Evolutionary conservation across 192 early-diverging fungal species (phyloP), one percentile per base, ranked within the genome.

Genomic region (Neocallimastix lanati): DNA sequence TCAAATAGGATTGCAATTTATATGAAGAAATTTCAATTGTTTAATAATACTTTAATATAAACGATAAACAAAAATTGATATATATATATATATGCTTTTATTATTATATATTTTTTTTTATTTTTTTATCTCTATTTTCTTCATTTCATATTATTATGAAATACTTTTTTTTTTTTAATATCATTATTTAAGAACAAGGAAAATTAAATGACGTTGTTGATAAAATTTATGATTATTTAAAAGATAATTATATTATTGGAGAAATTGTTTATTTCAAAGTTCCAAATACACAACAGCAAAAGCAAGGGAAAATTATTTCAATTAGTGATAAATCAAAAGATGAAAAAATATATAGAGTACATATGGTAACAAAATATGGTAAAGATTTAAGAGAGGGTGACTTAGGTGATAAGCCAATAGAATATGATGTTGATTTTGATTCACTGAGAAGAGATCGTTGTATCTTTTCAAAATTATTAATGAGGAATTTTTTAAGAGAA

Each of bases 401-500:
- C n/a, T 40, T 82, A n/a, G 30, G 76, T 76, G 13, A 30, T 76
- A 16, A 77, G 82, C 30, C 78, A 78, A 37, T 87, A 81, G 78
- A 30, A 67, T 40, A 77, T 84, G 16, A 79, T 78, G 29, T 82
- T 77, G 28, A 76, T 40, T 28, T 76, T 83, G 28, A 33, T 88
- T 81, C 40, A 28, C 18, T 77, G 28, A 90, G 88, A 29, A 88
- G 92, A 38, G 87, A 92, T 77, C 84, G 92, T 28, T 78, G 87
- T n/a, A 83, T 87, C 2, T 88, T 92, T 80, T 91, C 91, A 40
- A 95, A 95, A 79, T 86, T 87, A 76, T 88, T 91, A 78, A 83
- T 95, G 40, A 88, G 90, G 77, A 89, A 90, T 80, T 94, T 90
- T 80, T 87, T 95, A 27, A 85, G 88, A 30, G 92, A 93, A 76